phyloP scores from a whole-genome alignment of 2,329 filamentous ascomycete species.

The Annulohypoxylon truncatum region DNA sequence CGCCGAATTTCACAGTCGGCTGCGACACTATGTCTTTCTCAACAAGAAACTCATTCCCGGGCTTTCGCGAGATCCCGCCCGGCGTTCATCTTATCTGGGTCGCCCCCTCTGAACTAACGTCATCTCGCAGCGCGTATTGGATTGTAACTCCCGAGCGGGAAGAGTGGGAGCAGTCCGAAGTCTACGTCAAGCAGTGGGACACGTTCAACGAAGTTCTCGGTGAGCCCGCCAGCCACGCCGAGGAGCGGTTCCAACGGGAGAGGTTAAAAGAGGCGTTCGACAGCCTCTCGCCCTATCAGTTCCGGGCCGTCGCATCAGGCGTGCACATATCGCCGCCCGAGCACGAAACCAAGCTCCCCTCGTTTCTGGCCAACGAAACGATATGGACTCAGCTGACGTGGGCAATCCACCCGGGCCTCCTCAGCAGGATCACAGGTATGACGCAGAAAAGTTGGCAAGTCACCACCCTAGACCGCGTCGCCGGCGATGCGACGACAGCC shows the following conservation, averaged over 20 bases:
- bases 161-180: slow-evolving; percentile 46
- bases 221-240: slow-evolving; percentile 58
- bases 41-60: slow-evolving; percentile 59
- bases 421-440: slow-evolving; percentile 61
- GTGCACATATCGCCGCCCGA: slow-evolving; percentile 26
- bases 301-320: slow-evolving; percentile 47
- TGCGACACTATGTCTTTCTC: slow-evolving; percentile 64
- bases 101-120: slow-evolving; percentile 59
- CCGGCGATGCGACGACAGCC: slow-evolving; percentile 55
- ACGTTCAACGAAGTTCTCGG: slow-evolving; percentile 64
- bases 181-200: slow-evolving; percentile 58
- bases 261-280: slow-evolving; percentile 54
- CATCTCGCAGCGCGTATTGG: slow-evolving; percentile 69
- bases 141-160: slow-evolving; percentile 55
- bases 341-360: slow-evolving; percentile 42
- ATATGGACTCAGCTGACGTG: slow-evolving; percentile 67
- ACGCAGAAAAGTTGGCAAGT: slow-evolving; percentile 60
- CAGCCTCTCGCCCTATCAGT: slow-evolving; percentile 59
- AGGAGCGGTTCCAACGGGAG: slow-evolving; percentile 59
- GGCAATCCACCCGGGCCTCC: slow-evolving; percentile 58
- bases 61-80: slow-evolving; percentile 65
- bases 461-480: slow-evolving; percentile 65
- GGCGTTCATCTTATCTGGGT: slow-evolving; percentile 72
- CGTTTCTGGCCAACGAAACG: slow-evolving; percentile 46
- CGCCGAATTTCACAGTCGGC: slow-evolving; percentile 63